Conservation (phyloP, 163 green algal genomes). For the Scenedesmus sp. region DNA sequence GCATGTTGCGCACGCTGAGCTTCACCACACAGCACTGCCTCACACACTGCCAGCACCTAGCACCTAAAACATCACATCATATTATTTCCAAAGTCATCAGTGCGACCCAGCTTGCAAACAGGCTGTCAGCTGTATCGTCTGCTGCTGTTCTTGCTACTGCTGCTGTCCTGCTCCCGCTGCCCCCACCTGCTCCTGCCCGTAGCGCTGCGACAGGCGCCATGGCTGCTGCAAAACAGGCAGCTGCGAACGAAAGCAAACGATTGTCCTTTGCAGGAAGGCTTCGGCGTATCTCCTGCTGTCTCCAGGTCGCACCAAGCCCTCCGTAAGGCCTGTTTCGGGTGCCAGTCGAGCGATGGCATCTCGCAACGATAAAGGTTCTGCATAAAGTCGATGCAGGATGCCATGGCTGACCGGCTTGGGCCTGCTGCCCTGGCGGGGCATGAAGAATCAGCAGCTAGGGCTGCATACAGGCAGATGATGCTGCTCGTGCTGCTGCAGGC, state of each 20-base stretch:
- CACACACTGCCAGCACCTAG: neutral
- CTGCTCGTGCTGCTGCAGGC: too few species aligned
- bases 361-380: neutral
- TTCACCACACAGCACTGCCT: neutral
- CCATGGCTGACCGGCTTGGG: neutral
- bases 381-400: constrained; percentile 43
- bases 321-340: neutral
- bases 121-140: neutral
- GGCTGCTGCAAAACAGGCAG: constrained; percentile 20
- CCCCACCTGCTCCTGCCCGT: constrained; percentile 38
- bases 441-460: neutral
- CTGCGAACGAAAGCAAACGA: constrained; percentile 22
- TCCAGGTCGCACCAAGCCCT: neutral
- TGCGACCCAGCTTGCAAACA: too few species aligned
- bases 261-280: constrained; percentile 21
- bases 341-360: constrained; percentile 33
- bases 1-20: neutral
- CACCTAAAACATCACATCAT: neutral
- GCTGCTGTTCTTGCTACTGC: neutral
- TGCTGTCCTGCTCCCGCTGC: neutral
- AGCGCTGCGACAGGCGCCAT: constrained; percentile 49
- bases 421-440: neutral
- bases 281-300: neutral
- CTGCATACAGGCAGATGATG: too few species aligned
- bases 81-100: neutral